These are phyloP conservation scores for Eimeria praecox DNA, from an alignment of 169 alveolate genomes.

Conservation along the genomic window DNA sequence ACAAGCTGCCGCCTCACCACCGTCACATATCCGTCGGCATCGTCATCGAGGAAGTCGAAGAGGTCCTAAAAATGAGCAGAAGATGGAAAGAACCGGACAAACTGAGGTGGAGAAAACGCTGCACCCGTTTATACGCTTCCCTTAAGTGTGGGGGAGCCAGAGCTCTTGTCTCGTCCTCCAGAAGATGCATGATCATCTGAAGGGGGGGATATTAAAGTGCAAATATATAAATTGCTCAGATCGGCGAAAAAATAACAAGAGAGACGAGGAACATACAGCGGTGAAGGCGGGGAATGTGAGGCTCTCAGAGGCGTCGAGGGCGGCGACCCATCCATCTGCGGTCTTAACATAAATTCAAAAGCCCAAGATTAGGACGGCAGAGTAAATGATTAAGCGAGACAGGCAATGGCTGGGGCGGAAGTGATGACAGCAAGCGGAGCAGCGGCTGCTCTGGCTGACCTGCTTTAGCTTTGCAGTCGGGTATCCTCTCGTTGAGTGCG, in stretches of 20 bases:
- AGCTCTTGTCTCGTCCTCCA: conserved; percentile 63
- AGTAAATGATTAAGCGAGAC: background rate
- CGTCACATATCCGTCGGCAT: conserved; percentile 77
- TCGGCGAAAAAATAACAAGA: background rate
- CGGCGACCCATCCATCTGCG: conserved; percentile 54
- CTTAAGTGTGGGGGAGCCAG: background rate
- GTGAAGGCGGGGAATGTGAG: conserved; percentile 68
- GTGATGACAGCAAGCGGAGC: background rate
- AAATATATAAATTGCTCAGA: too few species aligned
- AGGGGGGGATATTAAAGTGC: background rate
- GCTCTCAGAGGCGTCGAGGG: conserved; percentile 40
- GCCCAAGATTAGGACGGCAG: background rate
- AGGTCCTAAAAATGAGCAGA: background rate
- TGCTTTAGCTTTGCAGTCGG: conserved; percentile 74
- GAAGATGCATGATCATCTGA: conserved; percentile 64
- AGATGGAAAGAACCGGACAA: background rate
- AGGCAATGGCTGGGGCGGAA: background rate
- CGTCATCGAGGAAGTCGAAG: conserved; percentile 67
- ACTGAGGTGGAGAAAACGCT: background rate
- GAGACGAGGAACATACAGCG: background rate
- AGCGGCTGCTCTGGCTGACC: conserved; percentile 16
- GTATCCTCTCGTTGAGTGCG: conserved; percentile 60
- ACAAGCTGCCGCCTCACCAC: conserved; percentile 19
- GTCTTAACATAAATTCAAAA: background rate
- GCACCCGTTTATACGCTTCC: conserved; percentile 38